Conservation (phyloP, 1,284 basidiomycete species). For the Apiotrichum sp. region DNA sequence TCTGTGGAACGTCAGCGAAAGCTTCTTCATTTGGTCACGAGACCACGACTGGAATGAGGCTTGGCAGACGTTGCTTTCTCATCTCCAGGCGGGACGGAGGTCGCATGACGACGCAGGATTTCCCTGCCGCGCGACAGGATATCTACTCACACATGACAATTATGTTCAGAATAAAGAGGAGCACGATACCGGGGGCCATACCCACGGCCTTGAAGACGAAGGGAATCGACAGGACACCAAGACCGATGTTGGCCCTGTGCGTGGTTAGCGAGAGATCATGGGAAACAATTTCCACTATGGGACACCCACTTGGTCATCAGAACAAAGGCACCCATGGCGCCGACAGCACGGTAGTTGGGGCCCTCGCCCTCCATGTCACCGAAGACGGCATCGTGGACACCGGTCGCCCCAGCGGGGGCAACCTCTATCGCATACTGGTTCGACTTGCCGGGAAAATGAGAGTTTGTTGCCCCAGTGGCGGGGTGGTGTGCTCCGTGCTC, state of each 20-base stretch:
- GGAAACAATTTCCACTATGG: slow-evolving; percentile 3
- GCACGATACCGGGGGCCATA: slow-evolving; percentile 33
- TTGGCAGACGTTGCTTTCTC: too few relatives aligned
- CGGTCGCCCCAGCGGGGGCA: slow-evolving; percentile 8
- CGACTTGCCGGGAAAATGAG: slow-evolving; percentile 2
- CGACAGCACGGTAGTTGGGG: slow-evolving; percentile 29
- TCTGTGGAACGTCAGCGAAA: slow-evolving; percentile 14
- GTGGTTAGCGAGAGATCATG: background rate
- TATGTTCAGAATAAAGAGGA: slow-evolving; percentile 33
- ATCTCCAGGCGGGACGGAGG: too few relatives aligned
- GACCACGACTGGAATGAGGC: too few relatives aligned
- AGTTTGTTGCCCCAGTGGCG: background rate
- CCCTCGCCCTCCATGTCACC: slow-evolving; percentile 25
- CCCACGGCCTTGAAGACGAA: slow-evolving; percentile 27
- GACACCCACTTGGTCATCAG: slow-evolving; percentile 16
- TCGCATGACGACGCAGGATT: too few relatives aligned
- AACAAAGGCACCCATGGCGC: slow-evolving; percentile 18
- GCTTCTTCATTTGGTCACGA: too few relatives aligned
- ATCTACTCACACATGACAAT: slow-evolving; percentile 34
- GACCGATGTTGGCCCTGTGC: slow-evolving; percentile 25
- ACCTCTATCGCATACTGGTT: slow-evolving; percentile 13
- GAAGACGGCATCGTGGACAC: slow-evolving; percentile 28
- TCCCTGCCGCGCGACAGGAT: too few relatives aligned
- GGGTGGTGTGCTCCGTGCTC: background rate
- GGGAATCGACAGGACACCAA: slow-evolving; percentile 33